Evolutionary conservation across 2,329 filamentous ascomycete genomes (phyloP).

Genomic region (Colletotrichum neosansevieriae): DNA sequence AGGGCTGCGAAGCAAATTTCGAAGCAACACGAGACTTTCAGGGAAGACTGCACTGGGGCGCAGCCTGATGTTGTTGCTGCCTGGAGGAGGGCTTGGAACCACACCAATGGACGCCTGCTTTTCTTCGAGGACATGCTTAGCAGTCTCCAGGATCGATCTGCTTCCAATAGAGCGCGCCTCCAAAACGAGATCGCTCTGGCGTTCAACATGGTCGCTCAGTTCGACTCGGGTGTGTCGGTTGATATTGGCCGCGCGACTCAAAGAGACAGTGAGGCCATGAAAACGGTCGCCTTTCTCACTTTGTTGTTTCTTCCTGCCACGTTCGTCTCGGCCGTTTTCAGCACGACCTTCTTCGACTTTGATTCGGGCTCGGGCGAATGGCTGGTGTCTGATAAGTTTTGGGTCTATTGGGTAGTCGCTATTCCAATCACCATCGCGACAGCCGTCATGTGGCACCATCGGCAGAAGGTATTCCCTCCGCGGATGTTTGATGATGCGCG

Average conservation of each 20-base stretch:
- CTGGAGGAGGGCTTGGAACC: slow-evolving; percentile 29
- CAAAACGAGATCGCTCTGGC: slow-evolving; percentile 67
- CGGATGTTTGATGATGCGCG: neutral
- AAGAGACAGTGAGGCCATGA: slow-evolving; percentile 64
- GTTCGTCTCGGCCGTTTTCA: slow-evolving; percentile 62
- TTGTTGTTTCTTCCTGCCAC: slow-evolving; percentile 63
- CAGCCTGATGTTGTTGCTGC: neutral
- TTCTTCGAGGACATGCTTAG: slow-evolving; percentile 50
- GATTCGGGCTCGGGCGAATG: slow-evolving; percentile 45
- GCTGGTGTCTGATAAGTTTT: slow-evolving; percentile 49
- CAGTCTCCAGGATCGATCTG: slow-evolving; percentile 52
- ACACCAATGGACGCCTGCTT: slow-evolving; percentile 48
- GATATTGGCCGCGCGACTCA: slow-evolving; percentile 54
- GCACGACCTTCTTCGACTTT: slow-evolving; percentile 57
- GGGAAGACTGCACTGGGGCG: neutral
- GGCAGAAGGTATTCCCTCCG: slow-evolving; percentile 5
- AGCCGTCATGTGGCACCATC: slow-evolving; percentile 41
- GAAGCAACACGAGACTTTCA: slow-evolving; percentile 46
- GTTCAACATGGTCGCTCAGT: slow-evolving; percentile 58
- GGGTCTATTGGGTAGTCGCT: slow-evolving; percentile 52
- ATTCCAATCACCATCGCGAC: slow-evolving; percentile 46
- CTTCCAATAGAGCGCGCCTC: slow-evolving; percentile 59
- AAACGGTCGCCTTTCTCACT: slow-evolving; percentile 62
- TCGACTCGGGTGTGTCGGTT: slow-evolving; percentile 54
- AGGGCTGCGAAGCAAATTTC: slow-evolving; percentile 50